Evolutionary conservation across 306 rosid genomes (phyloP), one percentile per base, ranked within the genome.

Genomic region (Vicia sativa): DNA sequence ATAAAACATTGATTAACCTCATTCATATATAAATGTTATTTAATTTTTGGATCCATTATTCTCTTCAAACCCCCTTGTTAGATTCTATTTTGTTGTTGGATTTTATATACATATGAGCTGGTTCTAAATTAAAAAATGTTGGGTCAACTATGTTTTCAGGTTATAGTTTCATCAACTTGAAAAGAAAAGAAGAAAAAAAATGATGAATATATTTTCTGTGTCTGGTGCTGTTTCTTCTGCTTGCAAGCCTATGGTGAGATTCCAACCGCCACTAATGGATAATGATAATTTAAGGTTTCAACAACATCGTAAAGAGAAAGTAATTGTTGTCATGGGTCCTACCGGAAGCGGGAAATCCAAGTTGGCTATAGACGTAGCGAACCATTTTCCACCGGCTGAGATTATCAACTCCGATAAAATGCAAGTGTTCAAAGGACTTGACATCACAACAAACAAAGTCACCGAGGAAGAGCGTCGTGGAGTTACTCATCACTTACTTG

Each of bases 321-420:
- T 83, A 1, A 80, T 88, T 4, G 65, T 88, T 7, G 77, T 91
- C 11, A 79, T 88, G 81, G 97, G 97, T 0, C 89, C 97, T 12
- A 91, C 97, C 54, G 97, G 89, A 4, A 81, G 84, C 19, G 97
- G 97, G 2, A 91, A 91, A 62, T 84, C 97, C 9, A 76, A 85
- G 25, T 77, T 91, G 0, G 92, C 96, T 9, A 77, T 91, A 9
- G 92, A 88, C 69, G 19, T 91, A 1, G 95, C 97, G 15, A 76
- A 73, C 0, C 79, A 79, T 8, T 79, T 81, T 18, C 68, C 71
- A 3, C 82, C 77, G 0, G 86, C 83, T 0, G 97, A 91, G 81
- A 72, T 91, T 41, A 67, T 91, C 1, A 91, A 91, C 72, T 86
- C 91, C 0, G 97, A 91, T 73, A 91, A 91, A 78, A 88, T 91